Evolutionary conservation across 2,329 filamentous ascomycete species (phyloP), one percentile per base, ranked within the genome.

Genomic region (Myotisia sp.): DNA sequence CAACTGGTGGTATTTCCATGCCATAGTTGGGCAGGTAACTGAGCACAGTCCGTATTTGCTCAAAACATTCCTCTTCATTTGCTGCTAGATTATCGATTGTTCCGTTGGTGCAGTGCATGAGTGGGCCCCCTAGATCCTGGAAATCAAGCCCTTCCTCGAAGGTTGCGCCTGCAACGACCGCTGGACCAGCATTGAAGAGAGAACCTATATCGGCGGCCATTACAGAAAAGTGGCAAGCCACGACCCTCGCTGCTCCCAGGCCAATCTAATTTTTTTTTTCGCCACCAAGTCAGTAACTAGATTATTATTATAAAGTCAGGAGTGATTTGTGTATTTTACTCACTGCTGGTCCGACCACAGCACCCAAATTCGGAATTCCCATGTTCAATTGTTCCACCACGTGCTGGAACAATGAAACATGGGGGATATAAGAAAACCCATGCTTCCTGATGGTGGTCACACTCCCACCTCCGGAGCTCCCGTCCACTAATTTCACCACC

Each of bases 11-110:
- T 3, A 68, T 48, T 20, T 69, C 60, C 2, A 59, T 63, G 0
- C 72, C 73, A 20, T 58, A 68, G 40, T 74, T 68, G 1, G 74
- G 73, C 2, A 77, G 53, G 42, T 69, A 77, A 16, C 60, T 54
- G 13, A 77, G 47, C 1, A 77, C 64, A 0, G 61, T 68, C 1
- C 70, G 58, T 3, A 78, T 47, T 47, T 78, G 74, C 43, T 70
- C 64, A 39, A 75, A 76, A 40, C 71, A 74, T 24, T 67, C 70
- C n/a, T 59, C 58, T 48, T 78, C 73, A 39, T 72, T 65, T 3
- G 62, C 58, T 0, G 73, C 73, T 2, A 76, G 56, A 34, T 77
- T 78, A 40, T 78, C 74, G 31, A 77, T 75, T 0, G 73, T 78
- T 0, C 74, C 74, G 38, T 78, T 78, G 1, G 68, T 70, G 44